phyloP scores from a whole-genome alignment of 805 yeast genomes.

The Yarrowia alimentaria region DNA sequence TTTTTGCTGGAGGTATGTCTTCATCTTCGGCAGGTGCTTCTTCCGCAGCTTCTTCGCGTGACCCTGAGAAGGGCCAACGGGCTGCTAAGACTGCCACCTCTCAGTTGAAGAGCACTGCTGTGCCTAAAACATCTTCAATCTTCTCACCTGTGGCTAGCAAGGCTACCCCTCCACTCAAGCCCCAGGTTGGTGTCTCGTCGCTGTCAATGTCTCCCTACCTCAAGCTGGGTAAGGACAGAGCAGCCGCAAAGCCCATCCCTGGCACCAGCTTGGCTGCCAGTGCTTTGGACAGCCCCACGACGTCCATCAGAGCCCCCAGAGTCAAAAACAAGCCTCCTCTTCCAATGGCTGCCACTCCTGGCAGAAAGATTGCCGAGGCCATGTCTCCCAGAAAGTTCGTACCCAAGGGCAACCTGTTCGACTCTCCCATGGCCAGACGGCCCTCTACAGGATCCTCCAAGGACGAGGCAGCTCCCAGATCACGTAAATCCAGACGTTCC shows the following conservation, averaged over 20 bases:
- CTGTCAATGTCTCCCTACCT: conserved; percentile 26
- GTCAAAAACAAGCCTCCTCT: conserved; percentile 23
- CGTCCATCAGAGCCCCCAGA: not conserved
- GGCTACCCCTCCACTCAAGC: conserved; percentile 5
- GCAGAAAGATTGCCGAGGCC: too few species aligned
- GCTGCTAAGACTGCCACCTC: not conserved
- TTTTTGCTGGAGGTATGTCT: conserved; percentile 4
- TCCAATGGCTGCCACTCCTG: conserved; percentile 18
- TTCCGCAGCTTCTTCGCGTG: not conserved
- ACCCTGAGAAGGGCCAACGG: conserved; percentile 7
- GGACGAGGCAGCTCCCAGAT: conserved; percentile 9
- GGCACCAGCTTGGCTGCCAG: too few species aligned
- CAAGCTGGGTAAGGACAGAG: conserved; percentile 8
- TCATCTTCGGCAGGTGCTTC: not conserved
- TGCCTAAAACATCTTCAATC: conserved; percentile 1
- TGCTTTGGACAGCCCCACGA: conserved; percentile 20
- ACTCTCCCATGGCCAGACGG: not conserved
- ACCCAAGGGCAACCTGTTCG: conserved; percentile 21
- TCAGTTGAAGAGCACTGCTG: conserved; percentile 8
- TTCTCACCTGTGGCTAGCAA: conserved; percentile 23
- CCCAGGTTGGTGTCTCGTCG: conserved; percentile 1
- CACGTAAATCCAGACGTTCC: conserved; percentile 14
- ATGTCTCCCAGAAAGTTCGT: too few species aligned
- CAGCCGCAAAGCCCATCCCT: too few species aligned
- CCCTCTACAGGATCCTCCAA: not conserved